phyloP scores from a whole-genome alignment of 2,329 filamentous ascomycete genomes.

The Fusarium clavum region DNA sequence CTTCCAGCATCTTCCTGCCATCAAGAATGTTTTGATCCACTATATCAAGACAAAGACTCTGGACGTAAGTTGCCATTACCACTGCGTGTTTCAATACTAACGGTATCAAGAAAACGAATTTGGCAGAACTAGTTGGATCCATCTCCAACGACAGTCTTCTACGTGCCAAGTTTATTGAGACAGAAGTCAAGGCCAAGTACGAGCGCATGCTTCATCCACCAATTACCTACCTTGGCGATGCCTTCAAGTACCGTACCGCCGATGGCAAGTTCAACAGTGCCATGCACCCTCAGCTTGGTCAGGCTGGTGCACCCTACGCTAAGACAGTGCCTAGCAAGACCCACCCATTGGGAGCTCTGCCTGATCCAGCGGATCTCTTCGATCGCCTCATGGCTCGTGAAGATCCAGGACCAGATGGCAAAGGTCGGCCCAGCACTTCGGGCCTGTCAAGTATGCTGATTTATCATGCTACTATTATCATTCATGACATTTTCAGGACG shows the following conservation, averaged over 20 bases:
- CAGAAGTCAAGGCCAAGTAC: constrained; percentile 5
- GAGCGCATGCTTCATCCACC: constrained; percentile 13
- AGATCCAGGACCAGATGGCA: constrained; percentile 46
- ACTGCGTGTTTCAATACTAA: background rate
- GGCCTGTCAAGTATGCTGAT: constrained; percentile 61
- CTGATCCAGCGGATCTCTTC: constrained; percentile 49
- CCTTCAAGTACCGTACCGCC: constrained; percentile 43
- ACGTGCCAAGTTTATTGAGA: constrained; percentile 8
- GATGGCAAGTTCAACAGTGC: constrained; percentile 49
- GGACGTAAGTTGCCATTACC: background rate
- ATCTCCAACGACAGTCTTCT: constrained; percentile 5
- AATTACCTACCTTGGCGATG: constrained; percentile 42
- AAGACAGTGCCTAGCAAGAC: constrained; percentile 46
- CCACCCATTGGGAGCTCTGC: constrained; percentile 42
- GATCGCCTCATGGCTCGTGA: constrained; percentile 48
- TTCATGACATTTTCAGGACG: constrained; percentile 61
- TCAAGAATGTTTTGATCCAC: constrained; percentile 4
- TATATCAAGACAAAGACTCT: background rate
- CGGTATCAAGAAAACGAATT: background rate
- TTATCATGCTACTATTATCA: constrained; percentile 63
- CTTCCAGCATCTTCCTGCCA: background rate
- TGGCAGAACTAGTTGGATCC: background rate
- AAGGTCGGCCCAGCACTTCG: constrained; percentile 38
- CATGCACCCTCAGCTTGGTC: constrained; percentile 46
- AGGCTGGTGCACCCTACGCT: constrained; percentile 48